Percentiles rank a stretch among this genome's conserved stretches.
These are phyloP conservation scores for Narthecium ossifragum DNA, from an alignment of 106 monocot genomes.

Conservation along the genomic window DNA sequence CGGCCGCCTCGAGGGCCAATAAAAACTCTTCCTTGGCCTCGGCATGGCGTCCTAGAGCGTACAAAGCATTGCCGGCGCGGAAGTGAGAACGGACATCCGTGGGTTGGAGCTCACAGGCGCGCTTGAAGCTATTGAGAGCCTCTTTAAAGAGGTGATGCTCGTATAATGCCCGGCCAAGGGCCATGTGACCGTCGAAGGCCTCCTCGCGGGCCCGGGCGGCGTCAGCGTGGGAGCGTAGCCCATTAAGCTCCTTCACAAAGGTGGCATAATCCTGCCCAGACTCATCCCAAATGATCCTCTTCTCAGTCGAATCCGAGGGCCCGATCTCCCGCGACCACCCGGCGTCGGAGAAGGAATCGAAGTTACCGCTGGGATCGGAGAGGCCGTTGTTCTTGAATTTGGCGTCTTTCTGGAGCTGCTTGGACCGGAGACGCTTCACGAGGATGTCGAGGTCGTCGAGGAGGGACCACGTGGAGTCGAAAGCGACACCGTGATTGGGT, in stretches of 20 bases:
- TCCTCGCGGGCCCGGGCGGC: slow-evolving; percentile 50
- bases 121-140: slow-evolving; percentile 58
- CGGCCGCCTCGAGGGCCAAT: slow-evolving; percentile 81
- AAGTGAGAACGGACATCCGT: slow-evolving; percentile 84
- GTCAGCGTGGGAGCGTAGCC: slow-evolving; percentile 63
- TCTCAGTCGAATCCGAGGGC: slow-evolving; percentile 27
- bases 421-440: slow-evolving; percentile 61
- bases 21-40: slow-evolving; percentile 96
- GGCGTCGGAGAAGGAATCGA: slow-evolving; percentile 85
- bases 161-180: slow-evolving; percentile 69
- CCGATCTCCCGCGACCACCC: slow-evolving; percentile 91
- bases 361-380: slow-evolving; percentile 66
- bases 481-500: slow-evolving; percentile 47
- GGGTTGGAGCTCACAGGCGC: slow-evolving; percentile 85
- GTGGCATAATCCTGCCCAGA: slow-evolving; percentile 40
- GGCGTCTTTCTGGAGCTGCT: slow-evolving; percentile 48
- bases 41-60: slow-evolving; percentile 58
- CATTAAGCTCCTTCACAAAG: slow-evolving; percentile 64
- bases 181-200: slow-evolving; percentile 91
- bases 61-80: slow-evolving; percentile 68
- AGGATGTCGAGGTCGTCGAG: slow-evolving; percentile 80
- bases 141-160: slow-evolving; percentile 77
- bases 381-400: slow-evolving; percentile 46
- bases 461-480: slow-evolving; percentile 60
- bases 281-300: slow-evolving; percentile 54